Evolutionary conservation across 495 filamentous ascomycete genomes (phyloP), one percentile per base, ranked within the genome.

Genomic region (Podospora pseudopauciseta): DNA sequence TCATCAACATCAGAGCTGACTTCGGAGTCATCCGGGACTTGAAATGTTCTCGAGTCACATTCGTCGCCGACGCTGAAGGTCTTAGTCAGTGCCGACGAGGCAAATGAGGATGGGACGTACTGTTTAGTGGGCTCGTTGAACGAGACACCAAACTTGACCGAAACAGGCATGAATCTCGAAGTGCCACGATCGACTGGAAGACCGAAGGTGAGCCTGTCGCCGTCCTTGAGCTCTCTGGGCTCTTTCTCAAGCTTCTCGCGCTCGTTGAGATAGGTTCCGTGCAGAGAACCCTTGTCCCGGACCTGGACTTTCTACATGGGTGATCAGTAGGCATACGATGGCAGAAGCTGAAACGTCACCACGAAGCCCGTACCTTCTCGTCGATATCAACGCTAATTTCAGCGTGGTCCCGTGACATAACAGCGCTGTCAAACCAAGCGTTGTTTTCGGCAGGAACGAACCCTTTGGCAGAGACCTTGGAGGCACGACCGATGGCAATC

Each of bases 401-500:
- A 13, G 92, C 93, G 80, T 97, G 93, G 11, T 86, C 76, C 32
- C 93, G 84, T 30, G 91, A 95, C 84, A 97, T 90, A 27, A 96
- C 91, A 0, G 91, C 86, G 71, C 88, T 92, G 39, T 93, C 86
- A 68, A 93, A 92, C 83, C 87, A 91, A 11, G 82, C 89, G 79
- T 96, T 97, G 65, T 88, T 75, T 2, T 32, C 5, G 9, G 15
- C 62, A 0, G 73, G 73, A 11, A 80, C 44, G 28, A 79, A 79
- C 1, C 80, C 81, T 26, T 83, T 84, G 2, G 75, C 64, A 0
- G 73, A 57, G 3, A 78, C 70, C 60, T 79, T 81, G 6, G 81
- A 81, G 0, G 80, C 73, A 65, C 81, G 76, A 4, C 81, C 81
- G 68, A 84, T 76, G 13, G 67, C 68, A 44, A 84, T 26, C 5